Conservation (phyloP, 306 rosid genomes). For the Biancaea sappan region DNA sequence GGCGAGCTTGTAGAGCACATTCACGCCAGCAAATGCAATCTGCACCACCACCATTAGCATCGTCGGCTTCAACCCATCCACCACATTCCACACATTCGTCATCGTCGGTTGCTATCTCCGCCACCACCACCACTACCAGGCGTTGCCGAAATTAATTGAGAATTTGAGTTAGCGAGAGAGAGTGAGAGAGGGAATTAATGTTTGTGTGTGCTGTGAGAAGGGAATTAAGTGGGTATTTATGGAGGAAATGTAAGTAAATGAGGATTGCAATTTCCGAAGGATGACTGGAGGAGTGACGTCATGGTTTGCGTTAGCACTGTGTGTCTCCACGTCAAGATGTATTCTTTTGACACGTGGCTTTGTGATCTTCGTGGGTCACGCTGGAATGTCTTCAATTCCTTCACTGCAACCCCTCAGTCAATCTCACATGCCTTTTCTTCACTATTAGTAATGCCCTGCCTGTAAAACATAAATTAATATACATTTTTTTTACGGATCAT, state of each 20-base stretch:
- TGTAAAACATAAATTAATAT: no score
- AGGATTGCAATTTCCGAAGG: background rate
- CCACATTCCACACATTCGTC: constrained; percentile 9
- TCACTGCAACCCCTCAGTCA: no score
- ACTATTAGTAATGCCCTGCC: no score
- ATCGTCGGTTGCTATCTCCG: background rate
- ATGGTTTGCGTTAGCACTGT: background rate
- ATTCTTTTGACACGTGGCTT: no score
- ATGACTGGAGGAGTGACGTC: background rate
- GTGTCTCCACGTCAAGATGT: background rate
- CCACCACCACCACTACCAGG: background rate
- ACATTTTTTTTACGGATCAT: no score
- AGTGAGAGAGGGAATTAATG: background rate
- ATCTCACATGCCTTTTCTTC: no score
- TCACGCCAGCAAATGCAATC: constrained; percentile 46
- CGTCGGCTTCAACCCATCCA: constrained; percentile 47
- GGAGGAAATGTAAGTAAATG: background rate
- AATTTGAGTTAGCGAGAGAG: background rate
- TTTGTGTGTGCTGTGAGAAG: background rate
- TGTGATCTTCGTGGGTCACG: no score
- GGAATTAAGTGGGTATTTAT: background rate
- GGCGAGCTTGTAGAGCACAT: constrained; percentile 61
- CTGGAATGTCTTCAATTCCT: no score
- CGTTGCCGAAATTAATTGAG: background rate
- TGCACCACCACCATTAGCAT: constrained; percentile 56